Percentiles rank a stretch among this genome's conserved stretches.
phyloP scores from a whole-genome alignment of 2,329 filamentous ascomycete genomes.

The Monosporascus sp. region DNA sequence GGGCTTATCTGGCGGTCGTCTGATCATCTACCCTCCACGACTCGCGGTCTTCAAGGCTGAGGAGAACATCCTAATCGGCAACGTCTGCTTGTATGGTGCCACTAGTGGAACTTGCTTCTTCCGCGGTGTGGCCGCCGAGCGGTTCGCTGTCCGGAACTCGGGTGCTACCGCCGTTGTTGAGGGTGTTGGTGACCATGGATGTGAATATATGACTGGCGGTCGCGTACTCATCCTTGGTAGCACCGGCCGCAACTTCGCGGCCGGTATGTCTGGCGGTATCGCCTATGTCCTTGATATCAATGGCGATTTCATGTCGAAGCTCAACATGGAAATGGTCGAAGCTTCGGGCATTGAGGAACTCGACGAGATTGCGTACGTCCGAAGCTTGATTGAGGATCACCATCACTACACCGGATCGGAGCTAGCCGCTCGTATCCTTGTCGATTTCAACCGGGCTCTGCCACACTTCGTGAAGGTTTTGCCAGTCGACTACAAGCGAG shows the following conservation, averaged over 20 bases:
- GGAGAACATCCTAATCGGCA: slow-evolving; percentile 90
- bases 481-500: slow-evolving; percentile 93
- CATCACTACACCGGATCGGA: slow-evolving; percentile 98
- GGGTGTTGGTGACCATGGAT: slow-evolving; percentile 92
- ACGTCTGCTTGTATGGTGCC: slow-evolving; percentile 91
- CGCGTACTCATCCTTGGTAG: slow-evolving; percentile 80
- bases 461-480: slow-evolving; percentile 90
- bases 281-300: slow-evolving; percentile 89
- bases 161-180: slow-evolving; percentile 95
- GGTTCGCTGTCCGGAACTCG: slow-evolving; percentile 94
- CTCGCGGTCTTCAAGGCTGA: slow-evolving; percentile 91
- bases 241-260: slow-evolving; percentile 94
- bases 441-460: slow-evolving; percentile 92
- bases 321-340: slow-evolving; percentile 98
- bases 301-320: slow-evolving; percentile 84
- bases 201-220: slow-evolving; percentile 98
- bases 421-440: slow-evolving; percentile 81
- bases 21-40: slow-evolving; percentile 90
- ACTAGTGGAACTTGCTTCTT: slow-evolving; percentile 91
- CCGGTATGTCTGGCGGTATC: slow-evolving; percentile 97
- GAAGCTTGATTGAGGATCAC: slow-evolving; percentile 90
- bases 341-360: slow-evolving; percentile 78
- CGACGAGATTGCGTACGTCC: slow-evolving; percentile 81
- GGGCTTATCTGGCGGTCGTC: slow-evolving; percentile 83
- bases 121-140: slow-evolving; percentile 92